These are phyloP conservation scores for Neurospora discreta DNA, from an alignment of 495 filamentous ascomycete species.

Conservation along the genomic window DNA sequence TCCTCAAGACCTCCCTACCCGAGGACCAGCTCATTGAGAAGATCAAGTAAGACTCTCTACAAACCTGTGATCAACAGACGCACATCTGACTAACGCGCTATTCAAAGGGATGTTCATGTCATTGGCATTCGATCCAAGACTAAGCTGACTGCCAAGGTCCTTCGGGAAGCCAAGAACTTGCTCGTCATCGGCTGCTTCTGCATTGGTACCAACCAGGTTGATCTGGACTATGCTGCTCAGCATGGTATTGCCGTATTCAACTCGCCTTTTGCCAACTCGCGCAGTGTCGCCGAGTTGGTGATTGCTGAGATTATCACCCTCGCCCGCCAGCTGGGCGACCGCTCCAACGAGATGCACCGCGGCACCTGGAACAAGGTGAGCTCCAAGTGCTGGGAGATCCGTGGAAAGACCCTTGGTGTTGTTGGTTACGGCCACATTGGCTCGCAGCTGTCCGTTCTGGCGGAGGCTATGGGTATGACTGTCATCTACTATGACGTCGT, in stretches of 20 bases:
- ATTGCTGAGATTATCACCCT: conserved; percentile 88
- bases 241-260: conserved; percentile 98
- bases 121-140: conserved; percentile 98
- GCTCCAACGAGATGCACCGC: conserved; percentile 85
- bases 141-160: conserved; percentile 74
- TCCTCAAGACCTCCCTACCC: conserved; percentile 73
- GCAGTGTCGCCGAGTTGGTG: conserved; percentile 91
- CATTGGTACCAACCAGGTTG: conserved; percentile 97
- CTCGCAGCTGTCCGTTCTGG: conserved; percentile 88
- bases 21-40: conserved; percentile 95
- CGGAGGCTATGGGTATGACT: conserved; percentile 94
- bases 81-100: conserved; percentile 2
- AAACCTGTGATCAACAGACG: not conserved
- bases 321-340: conserved; percentile 85
- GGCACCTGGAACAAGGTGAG: conserved; percentile 98
- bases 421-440: conserved; percentile 98
- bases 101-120: conserved; percentile 76
- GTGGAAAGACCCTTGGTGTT: conserved; percentile 94
- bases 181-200: conserved; percentile 98
- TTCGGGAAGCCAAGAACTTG: conserved; percentile 83
- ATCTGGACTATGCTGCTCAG: conserved; percentile 79
- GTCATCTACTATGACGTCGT: conserved; percentile 94
- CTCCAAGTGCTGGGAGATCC: conserved; percentile 92
- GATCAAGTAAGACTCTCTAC: conserved; percentile 57
- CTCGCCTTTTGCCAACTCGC: conserved; percentile 94